Base-by-base conservation (phyloP, 352 stramenopile genomes). In the Pythium rhizo-oryzae region DNA sequence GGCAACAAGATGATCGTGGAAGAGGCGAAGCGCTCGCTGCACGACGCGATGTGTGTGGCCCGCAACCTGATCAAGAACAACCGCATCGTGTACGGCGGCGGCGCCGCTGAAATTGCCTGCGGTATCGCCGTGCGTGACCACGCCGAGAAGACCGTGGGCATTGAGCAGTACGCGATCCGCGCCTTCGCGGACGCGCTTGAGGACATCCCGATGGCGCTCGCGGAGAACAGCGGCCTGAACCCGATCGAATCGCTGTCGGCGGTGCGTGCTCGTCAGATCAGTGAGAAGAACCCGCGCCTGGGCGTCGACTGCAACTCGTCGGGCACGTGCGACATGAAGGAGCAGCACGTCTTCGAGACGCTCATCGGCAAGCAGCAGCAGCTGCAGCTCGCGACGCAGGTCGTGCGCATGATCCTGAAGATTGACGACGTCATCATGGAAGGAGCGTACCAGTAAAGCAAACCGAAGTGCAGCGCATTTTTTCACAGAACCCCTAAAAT, bases 391-490 rank as follows among this genome's bases (percentile, higher is more conserved):
- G 98, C 98, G 39, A 99, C 97, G 50, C 98, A 99, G 84, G 96
- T 99, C 49, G 97, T 99, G 74, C 98, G 99, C 78, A 99, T 99
- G 97, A 99, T 99, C 76, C 90, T 99, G 63, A 99, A 99, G 91
- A 99, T 99, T 73, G 98, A 99, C 81, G 98, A 99, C 86, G 96
- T 99, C 33, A 99, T 99, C 84, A 90, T 98, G 69, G 84, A 97
- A 72, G 96, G 94, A 70, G 82, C 80, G 56, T 98, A 98, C 75
- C 77, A 84, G 68, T 96, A 92, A 46, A 66, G 8, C 28, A 54
- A 21, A 56, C 46, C 30, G 59, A 37, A 23, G 15, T 2, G 37
- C 50, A n/a, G 19, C 19, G 44, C 5, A 41, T 25, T 30, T 53
- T 50, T 39, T 62, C 35, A 52, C 56, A 25, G 41, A 53, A 41